Evolutionary conservation across 371 early-diverging fungal species (phyloP), one percentile per base, ranked within the genome.

Genomic region (Mucor velutinosus): DNA sequence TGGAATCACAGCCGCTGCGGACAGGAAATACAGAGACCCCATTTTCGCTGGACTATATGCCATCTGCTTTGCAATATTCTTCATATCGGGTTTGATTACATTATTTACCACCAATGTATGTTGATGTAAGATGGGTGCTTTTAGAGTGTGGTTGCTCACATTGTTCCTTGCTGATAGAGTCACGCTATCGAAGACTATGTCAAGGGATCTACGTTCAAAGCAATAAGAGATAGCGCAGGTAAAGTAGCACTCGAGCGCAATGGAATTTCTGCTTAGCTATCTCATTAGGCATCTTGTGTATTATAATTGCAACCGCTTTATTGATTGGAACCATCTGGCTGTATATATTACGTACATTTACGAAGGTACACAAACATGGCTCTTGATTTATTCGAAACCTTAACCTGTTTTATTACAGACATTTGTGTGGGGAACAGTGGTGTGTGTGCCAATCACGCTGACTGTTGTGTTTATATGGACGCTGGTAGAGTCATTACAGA

Each of bases 361-460:
- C 88, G 60, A 80, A 82, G 69, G 88, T 87, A 82, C 64, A 10
- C 39, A 4, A 37, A 33, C 15, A 25, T 10, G n/a, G 33, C 15
- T 2, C 58, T 32, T 25, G 32, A 39, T 39, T 15, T 10, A 33
- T 35, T 8, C 35, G 7, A 12, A 30, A 30, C 0, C 8, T 1
- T 58, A 30, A 58, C 21, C 10, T 35, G 32, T 12, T 35, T 32
- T 7, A 10, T 35, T 29, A 3, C 62, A 88, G 90, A 82, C 80
- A 3, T 78, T 92, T 58, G 89, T 92, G 3, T 88, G 89, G 87
- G 78, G 79, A 6, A 88, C 89, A 1, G 82, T 90, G 7, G 51
- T 84, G 7, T 67, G 79, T 23, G 85, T 90, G 1, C 92, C 92
- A 1, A 58, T 82, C 2, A 62, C 83, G 5, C 75, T 87, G 10